Conservation (phyloP, 1,284 basidiomycete genomes). For the Pseudozyma sp. region DNA sequence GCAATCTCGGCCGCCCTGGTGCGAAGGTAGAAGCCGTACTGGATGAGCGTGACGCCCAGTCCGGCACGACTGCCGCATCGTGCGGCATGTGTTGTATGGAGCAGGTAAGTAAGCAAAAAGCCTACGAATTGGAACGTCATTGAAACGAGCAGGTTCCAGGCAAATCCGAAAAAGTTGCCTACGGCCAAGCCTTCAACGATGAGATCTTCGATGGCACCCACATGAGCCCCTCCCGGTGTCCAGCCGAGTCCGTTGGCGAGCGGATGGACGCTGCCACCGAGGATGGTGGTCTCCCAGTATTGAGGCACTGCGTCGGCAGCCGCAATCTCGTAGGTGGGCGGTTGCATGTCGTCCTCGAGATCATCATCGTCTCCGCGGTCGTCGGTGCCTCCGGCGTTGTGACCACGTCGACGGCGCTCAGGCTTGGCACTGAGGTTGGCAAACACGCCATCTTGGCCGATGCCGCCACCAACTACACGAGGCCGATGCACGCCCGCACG, state of each 20-base stretch:
- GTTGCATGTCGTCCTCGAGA: slow-evolving; percentile 72
- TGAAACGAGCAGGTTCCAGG: slow-evolving; percentile 84
- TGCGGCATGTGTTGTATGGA: slow-evolving; percentile 83
- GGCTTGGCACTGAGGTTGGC: slow-evolving; percentile 95
- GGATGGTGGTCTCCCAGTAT: slow-evolving; percentile 97
- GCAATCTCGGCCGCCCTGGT: slow-evolving; percentile 68
- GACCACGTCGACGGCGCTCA: slow-evolving; percentile 68
- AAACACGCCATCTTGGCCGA: slow-evolving; percentile 93
- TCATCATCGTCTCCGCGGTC: slow-evolving; percentile 75
- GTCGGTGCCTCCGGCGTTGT: slow-evolving; percentile 49
- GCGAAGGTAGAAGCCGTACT: slow-evolving; percentile 85
- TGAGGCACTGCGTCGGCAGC: slow-evolving; percentile 91
- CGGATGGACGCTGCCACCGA: slow-evolving; percentile 69
- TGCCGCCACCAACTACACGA: slow-evolving; percentile 76
- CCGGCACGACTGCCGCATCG: slow-evolving; percentile 94
- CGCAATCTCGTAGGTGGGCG: slow-evolving; percentile 85
- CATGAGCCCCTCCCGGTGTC: slow-evolving; percentile 64
- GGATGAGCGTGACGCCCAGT: slow-evolving; percentile 89
- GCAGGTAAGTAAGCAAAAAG: slow-evolving; percentile 67
- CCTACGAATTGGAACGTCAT: slow-evolving; percentile 94
- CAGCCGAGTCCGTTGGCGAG: slow-evolving; percentile 72
- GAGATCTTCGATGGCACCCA: slow-evolving; percentile 71
- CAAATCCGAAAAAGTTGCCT: slow-evolving; percentile 78
- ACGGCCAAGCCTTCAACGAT: slow-evolving; percentile 74
- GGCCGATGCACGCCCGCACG: slow-evolving; percentile 33